Conservation (phyloP, 202 grass and related monocot genomes). For the Eragrostis tef region DNA sequence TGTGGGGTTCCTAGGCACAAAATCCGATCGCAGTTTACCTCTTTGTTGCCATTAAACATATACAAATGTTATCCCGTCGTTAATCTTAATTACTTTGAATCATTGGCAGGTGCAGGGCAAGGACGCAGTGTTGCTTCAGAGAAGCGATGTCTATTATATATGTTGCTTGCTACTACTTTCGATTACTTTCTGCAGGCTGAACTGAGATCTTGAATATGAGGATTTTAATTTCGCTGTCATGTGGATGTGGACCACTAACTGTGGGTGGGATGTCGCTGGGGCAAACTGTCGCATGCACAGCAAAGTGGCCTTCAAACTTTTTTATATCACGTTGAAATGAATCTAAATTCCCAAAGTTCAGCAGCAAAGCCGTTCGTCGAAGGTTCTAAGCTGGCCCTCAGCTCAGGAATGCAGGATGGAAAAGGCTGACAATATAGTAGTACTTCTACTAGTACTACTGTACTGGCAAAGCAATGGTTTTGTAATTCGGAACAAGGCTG, state of each 20-base stretch:
- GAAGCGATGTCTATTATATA: constrained; percentile 27
- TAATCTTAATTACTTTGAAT: constrained; percentile 33
- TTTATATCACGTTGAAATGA: constrained; percentile 23
- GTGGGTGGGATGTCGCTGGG: background rate
- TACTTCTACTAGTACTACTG: background rate
- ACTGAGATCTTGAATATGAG: constrained; percentile 12
- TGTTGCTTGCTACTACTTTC: constrained; percentile 23
- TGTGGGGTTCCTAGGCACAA: background rate
- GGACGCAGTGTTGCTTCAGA: background rate
- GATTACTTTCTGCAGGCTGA: constrained; percentile 30
- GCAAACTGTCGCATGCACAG: constrained; percentile 36
- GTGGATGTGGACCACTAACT: constrained; percentile 46
- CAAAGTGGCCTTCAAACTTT: constrained; percentile 23
- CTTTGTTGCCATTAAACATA: background rate
- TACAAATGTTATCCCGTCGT: background rate
- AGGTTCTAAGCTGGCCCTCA: constrained; percentile 38
- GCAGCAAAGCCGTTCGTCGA: constrained; percentile 40
- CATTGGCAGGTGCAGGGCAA: constrained; percentile 33
- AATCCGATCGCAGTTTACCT: background rate
- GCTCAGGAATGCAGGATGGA: background rate
- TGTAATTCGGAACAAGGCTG: constrained; percentile 46
- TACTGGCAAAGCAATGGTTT: constrained; percentile 40
- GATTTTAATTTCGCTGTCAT: background rate
- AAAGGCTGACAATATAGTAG: constrained; percentile 19
- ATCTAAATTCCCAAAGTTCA: constrained; percentile 32